Conservation (phyloP, 176 grass and related monocot genomes). For the Tillandsia leiboldiana region DNA sequence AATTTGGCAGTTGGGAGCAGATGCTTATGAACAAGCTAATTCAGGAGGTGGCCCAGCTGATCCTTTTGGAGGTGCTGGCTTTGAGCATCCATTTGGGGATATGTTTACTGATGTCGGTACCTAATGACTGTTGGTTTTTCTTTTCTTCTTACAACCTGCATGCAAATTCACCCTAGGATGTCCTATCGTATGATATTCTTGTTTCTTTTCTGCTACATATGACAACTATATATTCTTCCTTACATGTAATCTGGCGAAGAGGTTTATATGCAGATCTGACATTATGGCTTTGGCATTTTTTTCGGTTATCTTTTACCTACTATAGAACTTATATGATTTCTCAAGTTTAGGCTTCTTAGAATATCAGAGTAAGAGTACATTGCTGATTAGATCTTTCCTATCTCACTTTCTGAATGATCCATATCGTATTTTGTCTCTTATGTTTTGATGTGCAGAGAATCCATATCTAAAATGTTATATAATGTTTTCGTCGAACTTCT, state of each 20-base stretch:
- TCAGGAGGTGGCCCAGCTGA: conserved; percentile 54
- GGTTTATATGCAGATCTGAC: too few relatives aligned
- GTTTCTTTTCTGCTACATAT: not conserved
- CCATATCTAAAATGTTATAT: too few relatives aligned
- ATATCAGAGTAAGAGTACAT: too few relatives aligned
- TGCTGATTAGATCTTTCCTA: not conserved
- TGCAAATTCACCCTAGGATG: not conserved
- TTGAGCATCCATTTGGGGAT: conserved; percentile 76
- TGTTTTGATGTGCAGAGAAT: too few relatives aligned
- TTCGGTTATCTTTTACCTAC: too few relatives aligned
- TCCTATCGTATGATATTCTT: too few relatives aligned
- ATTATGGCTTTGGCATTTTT: too few relatives aligned
- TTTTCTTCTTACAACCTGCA: not conserved
- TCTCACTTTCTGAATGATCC: not conserved
- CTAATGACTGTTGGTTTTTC: not conserved
- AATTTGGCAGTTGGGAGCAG: conserved; percentile 58
- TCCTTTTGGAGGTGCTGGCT: conserved; percentile 41
- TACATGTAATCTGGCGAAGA: too few relatives aligned
- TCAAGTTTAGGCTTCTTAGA: too few relatives aligned
- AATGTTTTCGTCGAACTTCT: too few relatives aligned
- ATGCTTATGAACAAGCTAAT: conserved; percentile 55
- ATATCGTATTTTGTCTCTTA: not conserved
- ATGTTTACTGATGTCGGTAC: conserved; percentile 49
- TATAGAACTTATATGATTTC: too few relatives aligned
- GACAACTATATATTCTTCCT: not conserved